These are phyloP conservation scores for Penicillium janthinellum DNA, from an alignment of 2,329 filamentous ascomycete genomes.

Conservation along the genomic window DNA sequence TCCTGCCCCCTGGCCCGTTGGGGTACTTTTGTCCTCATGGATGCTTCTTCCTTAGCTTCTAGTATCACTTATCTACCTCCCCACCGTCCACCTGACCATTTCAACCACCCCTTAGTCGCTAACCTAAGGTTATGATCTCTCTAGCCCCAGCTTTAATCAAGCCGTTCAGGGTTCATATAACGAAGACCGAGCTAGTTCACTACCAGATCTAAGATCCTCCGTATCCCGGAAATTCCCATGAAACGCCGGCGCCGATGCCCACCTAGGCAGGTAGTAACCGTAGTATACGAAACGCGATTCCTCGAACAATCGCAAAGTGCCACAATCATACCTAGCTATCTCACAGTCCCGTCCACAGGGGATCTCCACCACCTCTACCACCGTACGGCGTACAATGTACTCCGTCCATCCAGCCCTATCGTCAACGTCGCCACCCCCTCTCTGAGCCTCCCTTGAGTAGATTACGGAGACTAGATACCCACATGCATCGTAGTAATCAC, in stretches of 20 bases:
- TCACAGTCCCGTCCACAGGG: neutral
- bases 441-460: neutral
- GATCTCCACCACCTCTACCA: neutral
- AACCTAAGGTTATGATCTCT: neutral
- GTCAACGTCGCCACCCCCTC: neutral
- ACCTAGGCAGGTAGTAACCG: constrained; percentile 17
- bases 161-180: neutral
- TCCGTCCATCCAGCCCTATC: neutral
- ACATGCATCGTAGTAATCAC: neutral
- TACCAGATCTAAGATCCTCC: constrained; percentile 10
- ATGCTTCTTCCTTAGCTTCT: neutral
- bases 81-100: neutral
- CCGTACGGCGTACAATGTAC: neutral
- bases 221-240: constrained; percentile 8
- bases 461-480: neutral
- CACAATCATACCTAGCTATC: constrained; percentile 2
- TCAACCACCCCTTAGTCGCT: neutral
- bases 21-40: constrained; percentile 1
- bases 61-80: neutral
- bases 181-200: neutral
- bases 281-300: neutral
- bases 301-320: neutral
- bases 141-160: neutral
- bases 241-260: constrained; percentile 8
- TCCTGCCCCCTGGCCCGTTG: neutral